phyloP scores from a whole-genome alignment of 2,329 filamentous ascomycete species.

The Penicillium freii region DNA sequence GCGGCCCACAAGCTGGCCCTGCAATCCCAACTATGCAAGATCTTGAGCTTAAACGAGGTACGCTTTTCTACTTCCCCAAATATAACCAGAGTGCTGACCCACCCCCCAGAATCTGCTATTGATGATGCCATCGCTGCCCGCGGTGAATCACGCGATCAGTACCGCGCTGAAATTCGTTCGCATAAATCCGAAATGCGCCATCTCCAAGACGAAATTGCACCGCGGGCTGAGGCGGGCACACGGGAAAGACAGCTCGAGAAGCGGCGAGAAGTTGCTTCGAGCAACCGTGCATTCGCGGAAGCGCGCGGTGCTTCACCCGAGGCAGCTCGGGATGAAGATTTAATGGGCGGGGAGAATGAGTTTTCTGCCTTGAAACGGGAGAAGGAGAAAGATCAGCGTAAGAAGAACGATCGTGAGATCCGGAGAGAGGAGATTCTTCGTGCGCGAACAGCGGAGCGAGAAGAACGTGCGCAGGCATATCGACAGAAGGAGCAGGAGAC shows the following conservation, averaged over 20 bases:
- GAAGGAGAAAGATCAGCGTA: constrained; percentile 64
- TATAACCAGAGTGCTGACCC: neutral
- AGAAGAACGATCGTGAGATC: constrained; percentile 81
- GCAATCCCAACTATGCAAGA: constrained; percentile 71
- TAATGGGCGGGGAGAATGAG: constrained; percentile 66
- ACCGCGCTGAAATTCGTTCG: constrained; percentile 53
- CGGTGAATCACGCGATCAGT: constrained; percentile 32
- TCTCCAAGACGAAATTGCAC: constrained; percentile 68
- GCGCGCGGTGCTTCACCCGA: constrained; percentile 58
- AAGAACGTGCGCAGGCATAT: constrained; percentile 69
- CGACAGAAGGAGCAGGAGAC: constrained; percentile 78
- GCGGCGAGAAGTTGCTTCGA: constrained; percentile 67
- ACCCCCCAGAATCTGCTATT: constrained; percentile 27
- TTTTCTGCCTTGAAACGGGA: constrained; percentile 64
- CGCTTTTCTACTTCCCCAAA: neutral
- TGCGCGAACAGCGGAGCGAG: constrained; percentile 73
- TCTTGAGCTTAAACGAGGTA: constrained; percentile 58
- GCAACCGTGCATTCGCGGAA: constrained; percentile 67
- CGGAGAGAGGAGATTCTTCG: constrained; percentile 75
- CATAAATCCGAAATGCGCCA: constrained; percentile 36
- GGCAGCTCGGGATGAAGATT: constrained; percentile 68
- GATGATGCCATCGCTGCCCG: constrained; percentile 32
- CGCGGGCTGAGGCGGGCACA: constrained; percentile 78
- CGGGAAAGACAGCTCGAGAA: constrained; percentile 86
- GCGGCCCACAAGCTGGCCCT: constrained; percentile 47